Base-by-base conservation (phyloP, 345 rosid genomes). In the Punica granatum region DNA sequence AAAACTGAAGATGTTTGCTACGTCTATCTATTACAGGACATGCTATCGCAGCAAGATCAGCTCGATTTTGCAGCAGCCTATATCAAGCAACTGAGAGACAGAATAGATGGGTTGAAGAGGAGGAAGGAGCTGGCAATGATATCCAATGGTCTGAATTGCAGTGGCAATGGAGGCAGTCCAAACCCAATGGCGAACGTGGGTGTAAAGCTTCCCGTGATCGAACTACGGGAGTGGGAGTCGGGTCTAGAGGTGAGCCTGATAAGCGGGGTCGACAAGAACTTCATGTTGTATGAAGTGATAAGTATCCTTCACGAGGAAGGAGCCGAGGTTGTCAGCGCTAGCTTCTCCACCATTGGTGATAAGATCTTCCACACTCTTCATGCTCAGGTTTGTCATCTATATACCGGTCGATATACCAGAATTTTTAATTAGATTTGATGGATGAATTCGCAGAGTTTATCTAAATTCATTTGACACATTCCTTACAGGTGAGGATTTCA, bases 41-140 rank as follows among this genome's bases (percentile, higher is more conserved):
- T 37, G 60, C 14, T 67, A 51, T 76, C 89, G 10, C 89, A 83
- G 69, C 83, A 67, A 59, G 87, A 78, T 42, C 84, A 76, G 64
- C 74, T 84, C 4, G 84, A 78, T 11, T 65, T 64, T 30, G 92
- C 92, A 1, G 79, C 82, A 8, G 34, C 60, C 37, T 87, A 87
- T 67, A 81, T 87, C 67, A 74, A 65, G 64, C 74, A 78, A 49
- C 62, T 80, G 74, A 81, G 56, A 59, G 76, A 80, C 66, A 83
- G 75, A 63, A 66, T 85, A 34, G 84, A 84, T 35, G 67, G 68
- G 32, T 49, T 87, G 42, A 69, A 78, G 75, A 67, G 9, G 72
- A 72, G 25, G 18, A 84, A 81, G 72, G 85, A 84, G 69, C n/a
- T 76, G 41, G 72, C 73, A 33, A 63, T 23, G 60, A 39, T 18